Evolutionary conservation across 2,329 filamentous ascomycete species (phyloP), one percentile per base, ranked within the genome.

Genomic region (Microcyclospora tardicrescens): DNA sequence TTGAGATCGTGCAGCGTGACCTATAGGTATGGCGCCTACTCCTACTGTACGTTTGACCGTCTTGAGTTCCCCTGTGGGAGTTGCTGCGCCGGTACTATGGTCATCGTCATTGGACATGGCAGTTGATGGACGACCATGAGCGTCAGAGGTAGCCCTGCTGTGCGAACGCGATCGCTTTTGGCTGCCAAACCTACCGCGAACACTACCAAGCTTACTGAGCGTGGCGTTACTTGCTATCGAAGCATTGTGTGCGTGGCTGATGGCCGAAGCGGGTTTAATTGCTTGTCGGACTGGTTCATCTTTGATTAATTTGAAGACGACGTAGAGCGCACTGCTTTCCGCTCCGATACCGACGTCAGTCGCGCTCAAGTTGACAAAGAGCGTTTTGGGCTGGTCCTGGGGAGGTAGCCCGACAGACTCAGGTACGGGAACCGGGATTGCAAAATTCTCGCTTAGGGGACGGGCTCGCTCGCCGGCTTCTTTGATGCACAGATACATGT

Each of bases 291-390:
- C 47, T 1, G 63, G 61, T 53, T 76, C 73, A 35, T 69, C 68
- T 2, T 77, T 72, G 35, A 85, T 71, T 6, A 95, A 74, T 51
- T 83, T 85, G 46, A 91, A 81, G 3, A 95, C 78, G 1, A 98
- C 69, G 56, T 83, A 95, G 14, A 96, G 63, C 3, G 75, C 75
- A 35, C 81, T 81, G 8, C 75, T 71, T 2, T 79, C 64, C n/a
- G 69, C 64, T 10, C 67, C 69, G 49, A 77, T 71, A n/a, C 74
- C 74, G 40, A 80, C 67, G 52, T 95, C 87, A 35, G 78, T 73
- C 1, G 83, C 74, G 30, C 79, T 84, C 13, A 98, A 66, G 52
- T 96, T 86, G 2, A 84, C 79, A 50, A 96, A 95, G 2, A 98
- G 69, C 0, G 86, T 93, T 54, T 81, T 84, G 56, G 87, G 75